Percentiles rank a stretch among this genome's conserved stretches.
phyloP scores from a whole-genome alignment of 2,329 filamentous ascomycete species.

The Aspergillus tubingensis region DNA sequence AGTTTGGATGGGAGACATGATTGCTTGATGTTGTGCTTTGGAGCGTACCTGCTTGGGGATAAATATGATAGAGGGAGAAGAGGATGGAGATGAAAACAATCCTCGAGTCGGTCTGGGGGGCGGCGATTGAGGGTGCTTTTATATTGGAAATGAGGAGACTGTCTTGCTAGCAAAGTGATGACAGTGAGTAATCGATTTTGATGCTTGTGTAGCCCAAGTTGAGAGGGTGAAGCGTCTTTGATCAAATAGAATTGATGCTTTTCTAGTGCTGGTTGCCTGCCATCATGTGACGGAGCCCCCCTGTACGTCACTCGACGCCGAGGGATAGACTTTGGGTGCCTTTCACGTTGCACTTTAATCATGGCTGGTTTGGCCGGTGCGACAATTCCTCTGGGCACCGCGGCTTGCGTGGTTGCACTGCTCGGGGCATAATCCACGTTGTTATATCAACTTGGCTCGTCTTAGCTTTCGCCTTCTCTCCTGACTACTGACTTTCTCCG shows the following conservation, averaged over 20 bases:
- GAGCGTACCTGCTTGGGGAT: background rate
- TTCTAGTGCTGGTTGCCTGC: background rate
- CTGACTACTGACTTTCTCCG: background rate
- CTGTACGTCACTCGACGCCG: background rate
- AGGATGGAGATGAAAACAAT: background rate
- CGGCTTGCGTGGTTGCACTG: background rate
- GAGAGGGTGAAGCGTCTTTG: background rate
- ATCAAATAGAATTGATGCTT: background rate
- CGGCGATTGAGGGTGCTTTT: background rate
- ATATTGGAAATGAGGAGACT: background rate
- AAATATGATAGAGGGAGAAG: background rate
- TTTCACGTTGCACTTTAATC: background rate
- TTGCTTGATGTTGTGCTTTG: background rate
- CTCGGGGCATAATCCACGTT: background rate
- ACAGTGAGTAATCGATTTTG: background rate
- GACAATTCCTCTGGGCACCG: background rate
- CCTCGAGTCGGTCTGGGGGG: background rate
- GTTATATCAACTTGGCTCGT: background rate
- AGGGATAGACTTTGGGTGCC: background rate
- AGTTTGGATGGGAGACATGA: background rate
- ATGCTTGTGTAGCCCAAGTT: background rate
- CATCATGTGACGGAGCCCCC: background rate
- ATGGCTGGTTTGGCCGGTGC: background rate
- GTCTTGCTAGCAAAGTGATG: background rate
- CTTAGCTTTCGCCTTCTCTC: background rate